Evolutionary conservation across 2,329 filamentous ascomycete genomes (phyloP).

Genomic region (Blastomyces emzantsi): DNA sequence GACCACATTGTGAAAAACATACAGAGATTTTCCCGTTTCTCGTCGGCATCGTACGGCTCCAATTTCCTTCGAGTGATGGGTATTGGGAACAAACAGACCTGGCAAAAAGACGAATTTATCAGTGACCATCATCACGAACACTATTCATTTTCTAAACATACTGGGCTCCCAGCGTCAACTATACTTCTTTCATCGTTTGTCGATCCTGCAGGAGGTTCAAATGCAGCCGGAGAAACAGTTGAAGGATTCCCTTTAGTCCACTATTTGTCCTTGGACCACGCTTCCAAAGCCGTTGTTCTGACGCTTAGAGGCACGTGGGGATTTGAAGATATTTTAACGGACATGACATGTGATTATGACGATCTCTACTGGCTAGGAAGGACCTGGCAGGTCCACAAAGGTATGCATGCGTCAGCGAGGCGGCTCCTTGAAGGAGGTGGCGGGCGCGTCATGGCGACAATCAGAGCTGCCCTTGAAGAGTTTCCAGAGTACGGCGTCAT

Average conservation of each 20-base stretch:
- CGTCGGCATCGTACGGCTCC: constrained; percentile 40
- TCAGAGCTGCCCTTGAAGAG: constrained; percentile 56
- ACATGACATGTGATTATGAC: constrained; percentile 62
- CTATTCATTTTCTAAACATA: constrained; percentile 38
- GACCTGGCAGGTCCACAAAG: constrained; percentile 63
- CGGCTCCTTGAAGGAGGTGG: constrained; percentile 59
- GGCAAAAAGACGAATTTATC: constrained; percentile 26
- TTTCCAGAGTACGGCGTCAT: constrained; percentile 62
- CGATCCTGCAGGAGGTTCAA: constrained; percentile 58
- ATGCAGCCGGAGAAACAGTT: constrained; percentile 54
- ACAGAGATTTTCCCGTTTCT: constrained; percentile 39
- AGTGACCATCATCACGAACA: constrained; percentile 39
- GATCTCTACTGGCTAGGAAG: constrained; percentile 52
- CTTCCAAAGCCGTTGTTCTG: constrained; percentile 62
- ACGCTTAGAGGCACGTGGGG: constrained; percentile 63
- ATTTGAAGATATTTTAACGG: constrained; percentile 63
- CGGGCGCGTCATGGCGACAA: constrained; percentile 55
- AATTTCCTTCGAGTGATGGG: constrained; percentile 42
- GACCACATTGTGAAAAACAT: constrained; percentile 40
- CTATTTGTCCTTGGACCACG: constrained; percentile 62
- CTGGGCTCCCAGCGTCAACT: constrained; percentile 37
- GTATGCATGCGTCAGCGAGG: constrained; percentile 61
- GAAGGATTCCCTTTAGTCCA: constrained; percentile 63
- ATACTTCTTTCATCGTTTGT: constrained; percentile 60
- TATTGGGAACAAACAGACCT: constrained; percentile 27